Evolutionary conservation across 2,329 filamentous ascomycete species (phyloP).

Genomic region (Bipolaris oryzae): DNA sequence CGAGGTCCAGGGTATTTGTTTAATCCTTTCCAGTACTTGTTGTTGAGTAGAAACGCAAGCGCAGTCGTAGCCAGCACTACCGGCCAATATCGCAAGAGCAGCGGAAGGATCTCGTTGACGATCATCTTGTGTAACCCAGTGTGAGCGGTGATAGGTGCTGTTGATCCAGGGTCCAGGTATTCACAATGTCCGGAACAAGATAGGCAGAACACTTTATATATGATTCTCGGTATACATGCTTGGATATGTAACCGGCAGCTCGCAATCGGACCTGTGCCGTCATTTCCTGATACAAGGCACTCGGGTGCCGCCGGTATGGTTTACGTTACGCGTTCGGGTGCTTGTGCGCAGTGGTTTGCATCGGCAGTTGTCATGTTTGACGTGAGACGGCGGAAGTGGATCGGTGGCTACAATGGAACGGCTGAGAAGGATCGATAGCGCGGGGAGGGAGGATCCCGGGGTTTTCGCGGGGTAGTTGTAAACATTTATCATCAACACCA

Average conservation of each 20-base stretch:
- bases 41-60: conserved; percentile 48
- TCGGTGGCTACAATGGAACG: conserved; percentile 16
- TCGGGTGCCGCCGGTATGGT: conserved; percentile 12
- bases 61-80: conserved; percentile 42
- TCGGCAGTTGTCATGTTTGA: conserved; percentile 26
- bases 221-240: conserved; percentile 10
- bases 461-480: conserved; percentile 21
- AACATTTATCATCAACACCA: conserved; percentile 8
- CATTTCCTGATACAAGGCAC: not conserved
- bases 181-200: not conserved
- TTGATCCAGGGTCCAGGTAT: conserved; percentile 19
- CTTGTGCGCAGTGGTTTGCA: conserved; percentile 14
- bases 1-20: conserved; percentile 75
- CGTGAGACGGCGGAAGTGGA: conserved; percentile 17
- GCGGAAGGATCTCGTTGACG: conserved; percentile 42
- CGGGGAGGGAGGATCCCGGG: conserved; percentile 13
- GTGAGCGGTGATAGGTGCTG: conserved; percentile 1
- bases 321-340: conserved; percentile 5
- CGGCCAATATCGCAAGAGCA: conserved; percentile 52
- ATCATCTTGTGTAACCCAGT: conserved; percentile 38
- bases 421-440: conserved; percentile 15
- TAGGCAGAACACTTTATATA: conserved; percentile 11
- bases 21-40: conserved; percentile 62
- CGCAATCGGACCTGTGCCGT: conserved; percentile 6
- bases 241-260: conserved; percentile 10